These are phyloP conservation scores for Glycine tomentella DNA, from an alignment of 306 rosid genomes.

Conservation along the genomic window DNA sequence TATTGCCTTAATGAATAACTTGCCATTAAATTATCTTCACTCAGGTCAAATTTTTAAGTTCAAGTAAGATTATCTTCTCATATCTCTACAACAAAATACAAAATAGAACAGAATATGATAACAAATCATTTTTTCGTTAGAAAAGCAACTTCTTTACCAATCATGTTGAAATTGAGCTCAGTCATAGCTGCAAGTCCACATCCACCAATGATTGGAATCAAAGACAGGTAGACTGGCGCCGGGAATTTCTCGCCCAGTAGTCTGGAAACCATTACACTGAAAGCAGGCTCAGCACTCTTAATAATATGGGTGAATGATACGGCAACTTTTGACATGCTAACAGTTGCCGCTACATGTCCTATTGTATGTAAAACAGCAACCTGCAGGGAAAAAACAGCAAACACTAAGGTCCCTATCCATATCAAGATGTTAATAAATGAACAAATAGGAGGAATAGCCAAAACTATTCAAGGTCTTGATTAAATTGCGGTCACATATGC, in stretches of 20 bases:
- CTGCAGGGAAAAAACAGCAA: conserved; percentile 51
- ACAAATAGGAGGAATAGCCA: not conserved
- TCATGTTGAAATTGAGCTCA: conserved; percentile 97
- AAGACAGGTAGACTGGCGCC: conserved; percentile 72
- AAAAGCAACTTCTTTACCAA: conserved; percentile 56
- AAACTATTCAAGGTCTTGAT: not conserved
- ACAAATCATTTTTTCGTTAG: not conserved
- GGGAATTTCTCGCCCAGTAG: conserved; percentile 88
- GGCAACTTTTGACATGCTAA: conserved; percentile 97
- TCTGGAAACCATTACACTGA: conserved; percentile 88
- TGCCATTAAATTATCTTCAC: too few species aligned
- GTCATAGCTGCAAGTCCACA: conserved; percentile 92
- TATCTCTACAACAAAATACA: not conserved
- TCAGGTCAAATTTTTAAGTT: too few species aligned
- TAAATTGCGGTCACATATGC: too few species aligned
- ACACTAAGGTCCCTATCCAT: conserved; percentile 24
- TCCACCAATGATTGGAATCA: conserved; percentile 92
- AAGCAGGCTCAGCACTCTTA: conserved; percentile 98
- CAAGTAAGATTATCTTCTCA: too few species aligned
- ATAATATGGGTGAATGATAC: conserved; percentile 97
- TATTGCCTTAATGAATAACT: too few species aligned
- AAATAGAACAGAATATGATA: not conserved
- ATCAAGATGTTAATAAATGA: not conserved
- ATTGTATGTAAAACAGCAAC: conserved; percentile 95
- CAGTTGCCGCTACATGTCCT: conserved; percentile 96